A percentile compares a stretch with the other conserved stretches of the same genome.
phyloP scores from a whole-genome alignment of 2,329 filamentous ascomycete genomes.

The Pyricularia pennisetigena region DNA sequence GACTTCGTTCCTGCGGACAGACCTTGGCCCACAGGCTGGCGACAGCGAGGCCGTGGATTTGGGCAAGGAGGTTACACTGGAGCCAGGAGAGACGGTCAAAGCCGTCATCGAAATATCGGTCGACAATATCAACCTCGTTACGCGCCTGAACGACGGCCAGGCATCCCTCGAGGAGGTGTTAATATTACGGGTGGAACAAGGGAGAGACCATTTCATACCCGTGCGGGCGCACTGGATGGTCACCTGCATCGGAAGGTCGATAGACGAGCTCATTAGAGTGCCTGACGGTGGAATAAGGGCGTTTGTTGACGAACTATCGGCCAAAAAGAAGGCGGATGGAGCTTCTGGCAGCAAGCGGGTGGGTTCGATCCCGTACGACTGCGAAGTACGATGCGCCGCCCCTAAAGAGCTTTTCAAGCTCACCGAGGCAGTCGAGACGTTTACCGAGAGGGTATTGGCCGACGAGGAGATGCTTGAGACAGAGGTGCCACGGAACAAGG shows the following conservation, averaged over 20 bases:
- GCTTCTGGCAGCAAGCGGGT: slow-evolving; percentile 7
- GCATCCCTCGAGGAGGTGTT: slow-evolving; percentile 72
- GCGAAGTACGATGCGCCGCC: slow-evolving; percentile 63
- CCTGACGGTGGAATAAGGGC: slow-evolving; percentile 69
- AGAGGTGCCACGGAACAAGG: slow-evolving; percentile 36
- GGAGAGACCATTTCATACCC: slow-evolving; percentile 86
- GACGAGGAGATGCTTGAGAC: slow-evolving; percentile 53
- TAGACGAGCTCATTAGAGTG: slow-evolving; percentile 81
- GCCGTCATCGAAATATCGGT: slow-evolving; percentile 61
- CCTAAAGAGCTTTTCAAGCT: slow-evolving; percentile 84
- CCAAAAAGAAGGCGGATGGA: slow-evolving; percentile 15
- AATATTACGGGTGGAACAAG: slow-evolving; percentile 72
- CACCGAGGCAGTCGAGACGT: slow-evolving; percentile 63
- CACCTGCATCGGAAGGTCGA: slow-evolving; percentile 71
- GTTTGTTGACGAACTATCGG: slow-evolving; percentile 25
- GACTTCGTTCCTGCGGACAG: slow-evolving; percentile 50
- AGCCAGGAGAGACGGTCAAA: slow-evolving; percentile 74
- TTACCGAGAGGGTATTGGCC: slow-evolving; percentile 46
- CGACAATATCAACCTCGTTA: slow-evolving; percentile 51
- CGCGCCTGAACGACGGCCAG: slow-evolving; percentile 59
- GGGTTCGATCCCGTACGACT: slow-evolving; percentile 43
- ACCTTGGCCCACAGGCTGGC: slow-evolving; percentile 20
- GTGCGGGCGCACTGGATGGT: slow-evolving; percentile 70
- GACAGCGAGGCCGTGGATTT: slow-evolving; percentile 27
- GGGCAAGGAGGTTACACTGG: slow-evolving; percentile 51